A percentile compares a stretch with the other conserved stretches of the same genome.
phyloP scores from a whole-genome alignment of 2,329 filamentous ascomycete genomes.

The Berkeleyomyces basicola region DNA sequence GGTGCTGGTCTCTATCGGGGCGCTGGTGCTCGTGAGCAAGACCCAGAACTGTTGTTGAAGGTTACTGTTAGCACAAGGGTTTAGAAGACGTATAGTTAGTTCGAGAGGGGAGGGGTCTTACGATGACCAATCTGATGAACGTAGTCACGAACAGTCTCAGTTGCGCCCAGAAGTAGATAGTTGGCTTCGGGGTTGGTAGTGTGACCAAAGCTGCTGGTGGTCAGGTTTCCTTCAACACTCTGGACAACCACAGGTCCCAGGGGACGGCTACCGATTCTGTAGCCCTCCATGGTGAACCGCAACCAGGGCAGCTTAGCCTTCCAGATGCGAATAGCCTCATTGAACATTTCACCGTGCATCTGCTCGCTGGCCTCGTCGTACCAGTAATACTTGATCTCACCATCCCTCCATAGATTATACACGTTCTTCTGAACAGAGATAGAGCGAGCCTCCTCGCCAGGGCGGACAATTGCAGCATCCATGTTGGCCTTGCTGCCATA shows the following conservation, averaged over 20 bases:
- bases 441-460: not conserved
- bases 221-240: not conserved
- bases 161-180: too few relatives aligned
- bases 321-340: not conserved
- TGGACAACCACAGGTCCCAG: not conserved
- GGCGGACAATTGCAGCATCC: too few relatives aligned
- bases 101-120: not conserved
- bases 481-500: slow-evolving; percentile 4
- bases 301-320: slow-evolving; percentile 7
- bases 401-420: not conserved
- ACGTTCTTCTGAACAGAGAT: not conserved
- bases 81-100: too few relatives aligned
- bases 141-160: not conserved
- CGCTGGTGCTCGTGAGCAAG: slow-evolving; percentile 10
- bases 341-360: not conserved
- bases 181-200: not conserved
- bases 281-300: not conserved
- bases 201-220: slow-evolving; percentile 6
- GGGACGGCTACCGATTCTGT: not conserved
- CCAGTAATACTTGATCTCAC: not conserved
- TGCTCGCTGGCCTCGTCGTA: not conserved
- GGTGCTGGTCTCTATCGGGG: slow-evolving; percentile 1
- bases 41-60: slow-evolving; percentile 4
- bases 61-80: not conserved
- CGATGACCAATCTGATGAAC: slow-evolving; percentile 11